Base-by-base conservation (phyloP, 495 filamentous ascomycete genomes). In the Aspergillus incahuasiensis region DNA sequence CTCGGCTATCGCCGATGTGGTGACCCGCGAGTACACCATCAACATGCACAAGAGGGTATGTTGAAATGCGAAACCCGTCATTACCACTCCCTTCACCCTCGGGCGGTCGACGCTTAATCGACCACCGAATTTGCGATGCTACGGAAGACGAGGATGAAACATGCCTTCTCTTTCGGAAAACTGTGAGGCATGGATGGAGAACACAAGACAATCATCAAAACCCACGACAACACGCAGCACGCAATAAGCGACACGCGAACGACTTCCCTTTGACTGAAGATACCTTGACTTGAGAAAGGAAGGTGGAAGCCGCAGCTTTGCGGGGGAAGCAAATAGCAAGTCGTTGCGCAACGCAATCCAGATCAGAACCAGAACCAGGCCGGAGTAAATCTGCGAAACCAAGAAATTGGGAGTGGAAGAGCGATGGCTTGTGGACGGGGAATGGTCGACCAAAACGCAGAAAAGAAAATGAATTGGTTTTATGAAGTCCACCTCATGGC, bases 1-100 rank as follows among this genome's bases (percentile, higher is more conserved):
- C 71, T 96, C 91, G 72, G 94, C 94, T 78, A 95, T 97, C 74
- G 87, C 89, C 70, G 92, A 97, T 78, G 95, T 97, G 68, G 94
- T 99, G 70, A 86, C 94, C 56, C 91, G 94, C 83, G 95, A 99
- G 82, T 99, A 97, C 85, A 99, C 94, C 74, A 99, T 99, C 83
- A 92, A 99, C 84, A 79, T 99, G 61, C 94, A 99, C 88, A 97
- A 95, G 86, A 86, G 92, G 76, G 94, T 97, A 95, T 75, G 89
- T 90, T 75, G 69, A 75, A 50, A 59, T 42, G 34, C 38, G 32
- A 42, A 52, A 22, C 48, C 21, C 41, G 28, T 35, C 47, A 52
- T 35, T 48, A 39, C 39, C 42, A 28, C n/a, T 40, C 32, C 16
- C 28, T 32, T 40, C 24, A 48, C 35, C 11, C 12, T 44, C 16